Evolutionary conservation across 2,329 filamentous ascomycete species (phyloP), one percentile per base, ranked within the genome.

Genomic region (Botrytis cinerea): DNA sequence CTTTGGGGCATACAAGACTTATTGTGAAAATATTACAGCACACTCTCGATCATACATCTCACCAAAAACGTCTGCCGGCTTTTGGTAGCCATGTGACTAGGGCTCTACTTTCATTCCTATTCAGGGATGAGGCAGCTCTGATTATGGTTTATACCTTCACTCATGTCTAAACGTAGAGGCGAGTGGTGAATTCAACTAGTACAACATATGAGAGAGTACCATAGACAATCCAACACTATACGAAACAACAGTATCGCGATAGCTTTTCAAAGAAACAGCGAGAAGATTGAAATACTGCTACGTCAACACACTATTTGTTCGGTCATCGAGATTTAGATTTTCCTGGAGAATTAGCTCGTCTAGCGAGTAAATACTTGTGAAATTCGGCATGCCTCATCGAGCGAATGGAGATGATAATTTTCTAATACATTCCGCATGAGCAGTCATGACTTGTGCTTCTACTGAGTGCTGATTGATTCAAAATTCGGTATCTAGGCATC

Each of bases 371-470:
- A 28, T 0, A 9, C 2, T 57, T 7, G 51, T 32, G 51, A 28
- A 8, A 18, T 9, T 4, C 6, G n/a, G 5, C 1, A 32, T 57
- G 51, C 3, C 6, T 3, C 0, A 57, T 18, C 3, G 6, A 28
- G 51, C 7, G 1, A 14, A 28, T 18, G n/a, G 28, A 57, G n/a
- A 28, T 18, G 4, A 1, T 28, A 1, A 2, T 2, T 57, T 54
- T 32, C 51, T 0, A 54, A 18, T 28, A n/a, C 6, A 28, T 28
- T 32, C 9, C 16, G 1, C n/a, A 28, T 51, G n/a, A 16, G 0
- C 0, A 8, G 1, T 4, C n/a, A 57, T 51, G 14, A 28, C 0
- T 4, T 8, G 2, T 18, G 14, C n/a, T 28, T 54, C 14, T 6
- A 18, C n/a, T 28, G 14, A 54, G n/a, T 8, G 18, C 51, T 18